A percentile compares a stretch with the other conserved stretches of the same genome.
Conservation (phyloP, 441 rosid species). For the Gossypium schwendimanii region DNA sequence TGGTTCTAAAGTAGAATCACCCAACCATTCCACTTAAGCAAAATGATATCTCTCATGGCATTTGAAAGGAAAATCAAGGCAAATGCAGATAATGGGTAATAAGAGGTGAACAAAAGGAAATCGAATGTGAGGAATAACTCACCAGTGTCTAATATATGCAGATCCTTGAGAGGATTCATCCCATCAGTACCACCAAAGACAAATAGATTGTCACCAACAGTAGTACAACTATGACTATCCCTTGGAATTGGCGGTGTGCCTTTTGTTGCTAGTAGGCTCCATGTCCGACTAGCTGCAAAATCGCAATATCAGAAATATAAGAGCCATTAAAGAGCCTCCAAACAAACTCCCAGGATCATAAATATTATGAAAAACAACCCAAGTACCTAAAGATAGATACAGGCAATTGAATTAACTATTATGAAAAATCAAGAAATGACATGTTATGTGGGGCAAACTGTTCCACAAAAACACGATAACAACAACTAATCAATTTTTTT, state of each 20-base stretch:
- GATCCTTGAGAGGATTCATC: slow-evolving; percentile 64
- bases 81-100: neutral
- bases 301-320: slow-evolving; percentile 10
- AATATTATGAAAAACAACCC: neutral
- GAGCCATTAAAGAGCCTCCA: slow-evolving; percentile 3
- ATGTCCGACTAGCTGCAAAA: slow-evolving; percentile 59
- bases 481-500: neutral
- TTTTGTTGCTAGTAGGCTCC: slow-evolving; percentile 72
- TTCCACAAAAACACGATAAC: slow-evolving; percentile 9
- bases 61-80: neutral
- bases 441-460: neutral
- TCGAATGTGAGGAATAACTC: slow-evolving; percentile 25
- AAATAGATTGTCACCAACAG: slow-evolving; percentile 62
- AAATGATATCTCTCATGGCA: neutral
- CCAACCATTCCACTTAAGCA: neutral
- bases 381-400: neutral
- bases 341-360: neutral
- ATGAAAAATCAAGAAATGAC: slow-evolving; percentile 8
- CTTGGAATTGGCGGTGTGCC: slow-evolving; percentile 78
- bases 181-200: slow-evolving; percentile 98
- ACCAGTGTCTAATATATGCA: slow-evolving; percentile 78
- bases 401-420: neutral
- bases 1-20: neutral
- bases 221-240: slow-evolving; percentile 85
- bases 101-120: slow-evolving; percentile 1